Percentiles rank a stretch among this genome's conserved stretches.
These are phyloP conservation scores for Calonectria hongkongensis DNA, from an alignment of 2,329 filamentous ascomycete species.

Conservation along the genomic window DNA sequence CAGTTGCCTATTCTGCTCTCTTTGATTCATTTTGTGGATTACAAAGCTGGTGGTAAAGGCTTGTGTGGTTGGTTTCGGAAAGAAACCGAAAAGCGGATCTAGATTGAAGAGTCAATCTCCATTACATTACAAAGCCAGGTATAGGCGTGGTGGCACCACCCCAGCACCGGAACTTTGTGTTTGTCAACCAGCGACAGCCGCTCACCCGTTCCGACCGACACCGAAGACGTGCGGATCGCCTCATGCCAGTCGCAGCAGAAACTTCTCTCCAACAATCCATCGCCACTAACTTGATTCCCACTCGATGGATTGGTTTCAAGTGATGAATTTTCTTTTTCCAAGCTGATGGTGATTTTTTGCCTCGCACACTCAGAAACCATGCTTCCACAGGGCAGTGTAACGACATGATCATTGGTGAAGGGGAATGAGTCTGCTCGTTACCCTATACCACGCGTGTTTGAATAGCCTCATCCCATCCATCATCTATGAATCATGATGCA, in stretches of 20 bases:
- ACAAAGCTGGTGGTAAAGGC: not conserved
- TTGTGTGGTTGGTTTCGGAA: no score
- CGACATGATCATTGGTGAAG: not conserved
- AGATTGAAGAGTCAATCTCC: constrained; percentile 12
- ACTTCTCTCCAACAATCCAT: not conserved
- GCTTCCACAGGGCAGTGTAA: not conserved
- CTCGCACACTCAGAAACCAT: not conserved
- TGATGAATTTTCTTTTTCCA: not conserved
- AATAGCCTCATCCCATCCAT: not conserved
- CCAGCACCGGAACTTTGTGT: not conserved
- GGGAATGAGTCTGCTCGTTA: not conserved
- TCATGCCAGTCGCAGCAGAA: not conserved
- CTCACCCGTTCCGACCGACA: not conserved
- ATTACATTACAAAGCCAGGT: constrained; percentile 11
- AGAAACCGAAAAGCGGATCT: not conserved
- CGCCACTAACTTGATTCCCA: not conserved
- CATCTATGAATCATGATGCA: not conserved
- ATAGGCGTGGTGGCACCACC: not conserved
- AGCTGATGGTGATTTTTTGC: not conserved
- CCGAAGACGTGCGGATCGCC: not conserved
- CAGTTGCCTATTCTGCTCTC: no score
- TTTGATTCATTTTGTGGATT: constrained; percentile 3
- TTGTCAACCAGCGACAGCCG: constrained; percentile 19
- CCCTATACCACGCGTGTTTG: not conserved
- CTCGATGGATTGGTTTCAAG: not conserved